Conservation (phyloP, 305 asterid species). For the Solanum hybrid region DNA sequence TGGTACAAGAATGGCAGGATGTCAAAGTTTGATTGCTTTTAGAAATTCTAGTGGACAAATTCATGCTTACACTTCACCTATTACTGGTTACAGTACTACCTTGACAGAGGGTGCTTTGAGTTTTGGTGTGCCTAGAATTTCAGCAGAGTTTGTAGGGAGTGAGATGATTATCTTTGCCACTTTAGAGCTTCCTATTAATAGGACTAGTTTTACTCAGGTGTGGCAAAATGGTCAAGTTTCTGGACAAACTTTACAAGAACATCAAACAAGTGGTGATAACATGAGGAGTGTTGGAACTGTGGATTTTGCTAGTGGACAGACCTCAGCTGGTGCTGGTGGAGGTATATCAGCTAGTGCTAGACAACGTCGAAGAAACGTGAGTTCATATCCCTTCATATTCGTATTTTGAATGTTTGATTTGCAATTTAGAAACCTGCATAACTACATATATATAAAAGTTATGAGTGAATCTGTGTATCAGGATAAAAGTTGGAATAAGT, state of each 20-base stretch:
- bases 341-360: slow-evolving; percentile 13
- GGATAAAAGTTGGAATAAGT: background rate
- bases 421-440: background rate
- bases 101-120: slow-evolving; percentile 24
- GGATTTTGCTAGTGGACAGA: slow-evolving; percentile 38
- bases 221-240: slow-evolving; percentile 47
- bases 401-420: background rate
- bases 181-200: slow-evolving; percentile 26
- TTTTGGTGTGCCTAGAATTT: slow-evolving; percentile 27
- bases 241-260: slow-evolving; percentile 9
- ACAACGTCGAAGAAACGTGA: slow-evolving; percentile 39
- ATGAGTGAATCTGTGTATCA: background rate
- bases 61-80: slow-evolving; percentile 30
- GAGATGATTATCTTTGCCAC: slow-evolving; percentile 38
- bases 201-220: slow-evolving; percentile 25
- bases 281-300: slow-evolving; percentile 19
- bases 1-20: slow-evolving; percentile 31
- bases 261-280: slow-evolving; percentile 9
- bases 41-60: slow-evolving; percentile 26
- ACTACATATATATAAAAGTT: background rate
- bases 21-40: slow-evolving; percentile 43
- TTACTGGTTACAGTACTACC: slow-evolving; percentile 23
- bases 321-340: slow-evolving; percentile 15
- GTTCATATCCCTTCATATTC: background rate
- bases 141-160: slow-evolving; percentile 24